phyloP scores from a whole-genome alignment of 2,329 filamentous ascomycete genomes.

The Pseudogymnoascus sp. region DNA sequence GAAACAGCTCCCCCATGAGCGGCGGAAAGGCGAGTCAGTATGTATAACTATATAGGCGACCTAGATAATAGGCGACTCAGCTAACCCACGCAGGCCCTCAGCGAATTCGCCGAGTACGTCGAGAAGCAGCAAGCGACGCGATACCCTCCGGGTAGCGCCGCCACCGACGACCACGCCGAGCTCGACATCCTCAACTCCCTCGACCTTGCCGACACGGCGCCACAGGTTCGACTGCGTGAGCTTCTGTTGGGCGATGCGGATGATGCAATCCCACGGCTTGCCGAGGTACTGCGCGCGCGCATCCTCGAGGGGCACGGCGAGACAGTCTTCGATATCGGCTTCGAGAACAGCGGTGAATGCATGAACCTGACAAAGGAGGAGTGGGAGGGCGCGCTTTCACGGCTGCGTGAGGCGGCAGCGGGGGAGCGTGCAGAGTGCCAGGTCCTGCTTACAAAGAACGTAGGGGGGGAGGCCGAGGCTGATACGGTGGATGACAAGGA shows the following conservation, averaged over 20 bases:
- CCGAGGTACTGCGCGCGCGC: slow-evolving; percentile 57
- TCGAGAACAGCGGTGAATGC: slow-evolving; percentile 80
- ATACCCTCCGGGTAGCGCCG: slow-evolving; percentile 38
- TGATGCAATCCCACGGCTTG: slow-evolving; percentile 54
- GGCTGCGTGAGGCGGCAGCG: slow-evolving; percentile 59
- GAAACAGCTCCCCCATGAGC: slow-evolving; percentile 66
- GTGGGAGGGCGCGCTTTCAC: slow-evolving; percentile 65
- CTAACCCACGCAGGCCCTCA: slow-evolving; percentile 55
- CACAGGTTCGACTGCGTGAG: slow-evolving; percentile 63
- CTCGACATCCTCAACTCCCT: slow-evolving; percentile 82
- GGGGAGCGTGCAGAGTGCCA: slow-evolving; percentile 66
- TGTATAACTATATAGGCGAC: slow-evolving; percentile 20
- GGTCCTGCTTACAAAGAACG: slow-evolving; percentile 81
- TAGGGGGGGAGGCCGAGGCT: slow-evolving; percentile 70
- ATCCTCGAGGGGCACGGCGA: slow-evolving; percentile 82
- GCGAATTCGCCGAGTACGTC: slow-evolving; percentile 96
- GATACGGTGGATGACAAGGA: slow-evolving; percentile 57
- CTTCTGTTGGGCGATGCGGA: slow-evolving; percentile 61
- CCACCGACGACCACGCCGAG: slow-evolving; percentile 68
- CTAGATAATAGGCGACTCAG: background rate
- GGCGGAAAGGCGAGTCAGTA: slow-evolving; percentile 81
- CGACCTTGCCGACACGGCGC: slow-evolving; percentile 61
- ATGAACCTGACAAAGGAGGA: slow-evolving; percentile 69
- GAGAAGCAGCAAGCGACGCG: slow-evolving; percentile 82
- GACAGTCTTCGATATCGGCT: slow-evolving; percentile 82